Evolutionary conservation across 2,329 filamentous ascomycete genomes (phyloP).

Genomic region (Pseudogymnoascus sp.): DNA sequence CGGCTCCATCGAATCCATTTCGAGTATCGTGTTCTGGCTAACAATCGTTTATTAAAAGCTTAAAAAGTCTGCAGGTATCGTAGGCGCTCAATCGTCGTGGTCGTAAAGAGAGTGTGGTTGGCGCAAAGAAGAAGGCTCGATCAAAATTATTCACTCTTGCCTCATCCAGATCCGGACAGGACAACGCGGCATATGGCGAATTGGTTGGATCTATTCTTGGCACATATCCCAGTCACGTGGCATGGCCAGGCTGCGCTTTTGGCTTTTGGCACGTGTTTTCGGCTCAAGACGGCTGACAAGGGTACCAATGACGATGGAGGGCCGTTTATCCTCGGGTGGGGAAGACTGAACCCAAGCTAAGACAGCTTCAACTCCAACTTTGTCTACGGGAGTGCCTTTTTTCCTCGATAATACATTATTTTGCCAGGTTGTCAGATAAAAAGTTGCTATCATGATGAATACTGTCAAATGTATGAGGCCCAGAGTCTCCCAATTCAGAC

Average conservation of each 20-base stretch:
- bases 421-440: constrained; percentile 8
- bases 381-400: not conserved
- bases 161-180: constrained; percentile 4
- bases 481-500: constrained; percentile 25
- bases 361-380: constrained; percentile 6
- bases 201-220: not conserved
- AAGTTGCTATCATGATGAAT: constrained; percentile 20
- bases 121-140: not conserved
- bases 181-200: constrained; percentile 5
- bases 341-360: constrained; percentile 7
- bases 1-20: constrained; percentile 79
- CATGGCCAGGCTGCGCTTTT: not conserved
- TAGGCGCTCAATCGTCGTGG: not conserved
- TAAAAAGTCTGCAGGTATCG: not conserved
- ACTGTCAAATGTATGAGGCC: constrained; percentile 23
- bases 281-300: constrained; percentile 6
- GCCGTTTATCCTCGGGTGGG: constrained; percentile 5
- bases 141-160: constrained; percentile 5
- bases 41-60: constrained; percentile 1
- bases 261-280: constrained; percentile 1
- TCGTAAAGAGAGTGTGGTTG: constrained; percentile 1
- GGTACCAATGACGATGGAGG: not conserved
- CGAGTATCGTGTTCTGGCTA: not conserved
- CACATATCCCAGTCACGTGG: not conserved
- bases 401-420: not conserved